Evolutionary conservation across 371 early-diverging fungal species (phyloP).

Genomic region (Mortierella sp.): DNA sequence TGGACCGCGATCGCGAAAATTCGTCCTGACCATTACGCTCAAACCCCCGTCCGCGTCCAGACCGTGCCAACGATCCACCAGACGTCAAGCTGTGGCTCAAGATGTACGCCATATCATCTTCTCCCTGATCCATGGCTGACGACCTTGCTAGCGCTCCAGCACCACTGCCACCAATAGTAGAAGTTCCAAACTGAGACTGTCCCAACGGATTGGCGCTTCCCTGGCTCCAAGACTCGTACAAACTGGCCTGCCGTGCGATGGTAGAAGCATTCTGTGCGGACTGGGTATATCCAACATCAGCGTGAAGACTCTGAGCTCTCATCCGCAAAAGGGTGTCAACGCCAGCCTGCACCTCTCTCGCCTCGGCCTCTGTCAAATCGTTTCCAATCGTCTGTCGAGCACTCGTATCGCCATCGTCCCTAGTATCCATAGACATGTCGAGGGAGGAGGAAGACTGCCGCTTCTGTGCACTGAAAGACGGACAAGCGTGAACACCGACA

Average conservation of each 20-base stretch:
- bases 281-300: constrained; percentile 1
- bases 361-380: constrained; percentile 24
- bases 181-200: constrained; percentile 7
- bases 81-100: constrained; percentile 51
- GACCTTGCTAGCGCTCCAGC: constrained; percentile 8
- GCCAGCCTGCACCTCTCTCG: constrained; percentile 32
- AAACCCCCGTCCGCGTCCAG: constrained; percentile 24
- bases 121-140: constrained; percentile 18
- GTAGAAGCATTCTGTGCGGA: constrained; percentile 4
- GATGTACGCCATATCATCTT: constrained; percentile 47
- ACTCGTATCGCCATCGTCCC: background rate
- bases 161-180: constrained; percentile 12
- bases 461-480: constrained; percentile 22
- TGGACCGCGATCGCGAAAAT: constrained; percentile 24
- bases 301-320: constrained; percentile 20
- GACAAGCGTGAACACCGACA: constrained; percentile 47
- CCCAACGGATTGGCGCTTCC: constrained; percentile 7
- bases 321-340: constrained; percentile 35
- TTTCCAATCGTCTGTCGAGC: background rate
- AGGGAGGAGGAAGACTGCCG: background rate
- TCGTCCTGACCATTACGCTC: constrained; percentile 21
- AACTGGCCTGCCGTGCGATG: constrained; percentile 27
- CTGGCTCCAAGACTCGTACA: constrained; percentile 29
- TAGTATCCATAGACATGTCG: constrained; percentile 26
- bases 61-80: constrained; percentile 37